Evolutionary conservation across 2,329 filamentous ascomycete species (phyloP), one percentile per base, ranked within the genome.

Genomic region (Curvularia sp.): DNA sequence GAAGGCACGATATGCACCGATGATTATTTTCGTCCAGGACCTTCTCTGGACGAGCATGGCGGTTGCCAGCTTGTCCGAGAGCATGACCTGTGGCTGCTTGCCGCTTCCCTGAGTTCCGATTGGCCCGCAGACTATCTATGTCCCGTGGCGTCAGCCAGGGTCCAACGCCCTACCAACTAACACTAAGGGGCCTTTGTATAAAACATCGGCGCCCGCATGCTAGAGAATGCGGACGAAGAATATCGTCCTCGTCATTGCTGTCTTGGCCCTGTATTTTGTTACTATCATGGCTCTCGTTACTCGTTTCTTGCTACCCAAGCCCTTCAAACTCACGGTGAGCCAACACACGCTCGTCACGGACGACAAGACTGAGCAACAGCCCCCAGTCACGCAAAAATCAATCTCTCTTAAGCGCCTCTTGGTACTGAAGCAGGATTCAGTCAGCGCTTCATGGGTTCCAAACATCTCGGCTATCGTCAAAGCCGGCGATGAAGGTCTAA

Each of bases 401-500:
- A 60, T 45, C 36, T 63, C 70, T 2, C 68, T 66, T 65, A 67
- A 53, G 48, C 65, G 64, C 13, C 27, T 71, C 1, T 65, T 74
- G 5, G 5, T 49, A 12, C 47, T 60, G n/a, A 73, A 69, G 41
- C 61, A 59, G 36, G 55, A 64, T 3, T 59, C 57, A 12, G 57
- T 39, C 18, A 59, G 53, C 18, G 45, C 57, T 10, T 59, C 63
- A 7, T 68, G 66, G 65, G 68, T 72, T 15, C 72, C 73, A 12
- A 66, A 63, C 2, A 27, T 75, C n/a, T 68, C 71, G 12, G 66
- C 63, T 34, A 64, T 76, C 30, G 57, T 76, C 58, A 72, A 73
- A 60, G 73, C 72, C 41, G 74, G 70, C 18, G 73, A 76, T 53
- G 72, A 76, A 45, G 67, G 63, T 2, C 12, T 74, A 12, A 66